phyloP scores from a whole-genome alignment of 306 rosid species.

The Quercus robur region DNA sequence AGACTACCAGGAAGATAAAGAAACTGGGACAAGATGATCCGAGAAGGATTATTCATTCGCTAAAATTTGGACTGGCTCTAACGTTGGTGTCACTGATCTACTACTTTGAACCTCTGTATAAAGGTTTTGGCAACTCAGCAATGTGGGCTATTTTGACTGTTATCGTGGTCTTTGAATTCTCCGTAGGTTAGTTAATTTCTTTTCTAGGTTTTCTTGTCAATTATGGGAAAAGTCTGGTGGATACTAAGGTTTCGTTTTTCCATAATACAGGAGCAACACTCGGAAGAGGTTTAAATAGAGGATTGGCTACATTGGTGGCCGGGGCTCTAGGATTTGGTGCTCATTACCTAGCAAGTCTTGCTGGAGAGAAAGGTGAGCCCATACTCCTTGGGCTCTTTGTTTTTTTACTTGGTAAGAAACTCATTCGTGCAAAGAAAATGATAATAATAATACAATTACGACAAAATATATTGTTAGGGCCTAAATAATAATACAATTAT shows the following conservation, averaged over 20 bases:
- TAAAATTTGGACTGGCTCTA: constrained; percentile 39
- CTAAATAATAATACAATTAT: no score
- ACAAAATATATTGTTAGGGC: no score
- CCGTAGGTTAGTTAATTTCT: constrained; percentile 25
- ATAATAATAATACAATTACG: not conserved
- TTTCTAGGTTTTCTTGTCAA: not conserved
- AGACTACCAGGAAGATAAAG: constrained; percentile 20
- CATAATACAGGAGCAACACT: constrained; percentile 29
- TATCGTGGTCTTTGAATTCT: constrained; percentile 32
- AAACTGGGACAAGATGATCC: constrained; percentile 47
- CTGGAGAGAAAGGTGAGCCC: not conserved
- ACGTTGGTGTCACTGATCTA: constrained; percentile 31
- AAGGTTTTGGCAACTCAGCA: constrained; percentile 19
- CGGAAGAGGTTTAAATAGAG: constrained; percentile 36
- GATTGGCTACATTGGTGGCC: constrained; percentile 27
- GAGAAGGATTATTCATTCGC: constrained; percentile 35
- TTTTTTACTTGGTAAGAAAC: constrained; percentile 17
- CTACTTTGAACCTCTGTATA: constrained; percentile 25
- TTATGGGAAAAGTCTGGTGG: no score
- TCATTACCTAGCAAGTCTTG: constrained; percentile 11
- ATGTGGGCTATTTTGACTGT: constrained; percentile 44
- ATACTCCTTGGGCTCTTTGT: constrained; percentile 20
- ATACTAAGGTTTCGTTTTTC: no score
- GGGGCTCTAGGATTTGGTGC: constrained; percentile 27
- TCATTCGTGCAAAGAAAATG: not conserved